Evolutionary conservation across 192 early-diverging fungal genomes (phyloP).

Genomic region (Backusella morwellensis): DNA sequence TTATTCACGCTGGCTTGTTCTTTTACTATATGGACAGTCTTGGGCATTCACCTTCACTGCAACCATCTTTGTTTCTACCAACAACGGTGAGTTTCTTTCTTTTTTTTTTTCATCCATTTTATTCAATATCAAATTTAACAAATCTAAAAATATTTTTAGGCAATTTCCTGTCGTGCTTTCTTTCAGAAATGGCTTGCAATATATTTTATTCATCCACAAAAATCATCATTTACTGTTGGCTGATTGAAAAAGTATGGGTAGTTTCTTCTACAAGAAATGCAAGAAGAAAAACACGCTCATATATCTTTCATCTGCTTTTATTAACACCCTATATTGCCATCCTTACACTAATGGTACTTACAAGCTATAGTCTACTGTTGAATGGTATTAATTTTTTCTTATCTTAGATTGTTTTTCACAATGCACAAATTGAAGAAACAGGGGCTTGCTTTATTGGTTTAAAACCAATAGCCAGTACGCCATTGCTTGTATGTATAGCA

Average conservation of each 20-base stretch:
- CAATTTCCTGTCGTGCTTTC: constrained; percentile 29
- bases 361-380: not conserved
- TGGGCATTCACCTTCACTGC: constrained; percentile 44
- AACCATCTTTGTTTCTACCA: constrained; percentile 39
- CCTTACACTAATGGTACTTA: not conserved
- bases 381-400: not conserved
- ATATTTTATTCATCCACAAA: constrained; percentile 43
- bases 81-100: constrained; percentile 26
- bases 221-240: constrained; percentile 42
- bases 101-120: too few relatives aligned
- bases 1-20: constrained; percentile 37
- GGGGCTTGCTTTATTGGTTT: not conserved
- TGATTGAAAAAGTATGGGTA: constrained; percentile 26
- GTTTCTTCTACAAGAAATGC: constrained; percentile 21
- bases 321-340: constrained; percentile 29
- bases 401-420: not conserved
- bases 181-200: constrained; percentile 41
- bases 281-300: constrained; percentile 23
- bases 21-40: constrained; percentile 35
- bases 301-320: constrained; percentile 27
- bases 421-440: not conserved
- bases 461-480: not conserved
- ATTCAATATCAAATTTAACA: too few relatives aligned
- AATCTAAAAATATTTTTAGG: not conserved
- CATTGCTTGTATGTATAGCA: not conserved